Evolutionary conservation across 192 early-diverging fungal species (phyloP).

Genomic region (Coemansia sp.): DNA sequence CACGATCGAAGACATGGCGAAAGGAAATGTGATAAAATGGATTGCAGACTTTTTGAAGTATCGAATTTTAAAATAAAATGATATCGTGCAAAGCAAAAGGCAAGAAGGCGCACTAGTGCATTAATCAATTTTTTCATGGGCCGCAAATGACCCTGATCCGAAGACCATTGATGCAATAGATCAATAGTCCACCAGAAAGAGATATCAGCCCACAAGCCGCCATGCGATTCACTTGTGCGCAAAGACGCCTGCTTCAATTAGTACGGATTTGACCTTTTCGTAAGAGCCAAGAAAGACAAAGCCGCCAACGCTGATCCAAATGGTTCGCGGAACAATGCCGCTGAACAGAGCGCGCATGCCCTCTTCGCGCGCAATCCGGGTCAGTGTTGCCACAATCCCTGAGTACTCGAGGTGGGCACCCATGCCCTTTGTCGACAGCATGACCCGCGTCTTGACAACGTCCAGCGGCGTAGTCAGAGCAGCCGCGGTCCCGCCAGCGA

Average conservation of each 20-base stretch:
- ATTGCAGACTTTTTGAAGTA: neutral
- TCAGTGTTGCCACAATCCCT: slow-evolving; percentile 68
- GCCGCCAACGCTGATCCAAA: slow-evolving; percentile 96
- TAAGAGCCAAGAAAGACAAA: slow-evolving; percentile 95
- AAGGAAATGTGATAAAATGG: neutral
- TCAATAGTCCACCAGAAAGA: no score
- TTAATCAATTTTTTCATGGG: no score
- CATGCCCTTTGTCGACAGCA: slow-evolving; percentile 70
- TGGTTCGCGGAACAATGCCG: slow-evolving; percentile 89
- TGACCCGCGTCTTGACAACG: slow-evolving; percentile 93
- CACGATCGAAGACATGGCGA: slow-evolving; percentile 12
- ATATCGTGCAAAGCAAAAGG: neutral
- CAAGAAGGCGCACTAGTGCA: no score
- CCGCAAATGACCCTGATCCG: neutral
- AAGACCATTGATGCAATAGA: neutral
- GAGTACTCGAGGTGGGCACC: slow-evolving; percentile 56
- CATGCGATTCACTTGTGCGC: slow-evolving; percentile 8
- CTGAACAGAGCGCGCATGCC: slow-evolving; percentile 73
- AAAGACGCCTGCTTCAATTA: slow-evolving; percentile 29
- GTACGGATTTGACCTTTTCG: slow-evolving; percentile 66
- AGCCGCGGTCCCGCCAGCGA: slow-evolving; percentile 88
- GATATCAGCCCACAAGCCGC: no score
- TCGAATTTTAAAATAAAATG: neutral
- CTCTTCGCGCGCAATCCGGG: slow-evolving; percentile 73
- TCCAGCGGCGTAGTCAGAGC: slow-evolving; percentile 92